Conservation (phyloP, 1,284 basidiomycete genomes). For the Peniophora sp. region DNA sequence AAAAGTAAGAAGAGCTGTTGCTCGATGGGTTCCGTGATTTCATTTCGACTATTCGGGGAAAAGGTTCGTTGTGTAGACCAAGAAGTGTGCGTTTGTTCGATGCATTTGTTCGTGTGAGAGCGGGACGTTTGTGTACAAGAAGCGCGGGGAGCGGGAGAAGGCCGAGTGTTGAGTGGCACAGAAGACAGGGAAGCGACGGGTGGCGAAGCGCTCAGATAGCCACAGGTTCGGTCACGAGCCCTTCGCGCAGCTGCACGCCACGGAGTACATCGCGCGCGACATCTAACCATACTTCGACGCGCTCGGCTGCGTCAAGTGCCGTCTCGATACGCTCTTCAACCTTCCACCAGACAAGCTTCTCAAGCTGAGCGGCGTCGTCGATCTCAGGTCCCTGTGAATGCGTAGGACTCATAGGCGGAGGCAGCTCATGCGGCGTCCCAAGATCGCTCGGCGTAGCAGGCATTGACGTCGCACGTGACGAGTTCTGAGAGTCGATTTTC, state of each 20-base stretch:
- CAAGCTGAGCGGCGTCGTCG: conserved; percentile 50
- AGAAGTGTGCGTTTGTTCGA: not conserved
- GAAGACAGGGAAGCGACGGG: no score
- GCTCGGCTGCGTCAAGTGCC: conserved; percentile 59
- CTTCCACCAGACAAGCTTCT: conserved; percentile 53
- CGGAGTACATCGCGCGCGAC: conserved; percentile 55
- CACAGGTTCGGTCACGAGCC: not conserved
- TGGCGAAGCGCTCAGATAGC: no score
- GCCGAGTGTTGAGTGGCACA: not conserved
- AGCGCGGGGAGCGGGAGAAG: not conserved
- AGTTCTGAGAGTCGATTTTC: not conserved
- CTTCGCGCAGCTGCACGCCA: conserved; percentile 38
- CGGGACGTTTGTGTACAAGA: not conserved
- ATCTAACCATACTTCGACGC: conserved; percentile 46
- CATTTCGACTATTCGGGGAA: no score
- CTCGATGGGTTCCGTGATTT: no score
- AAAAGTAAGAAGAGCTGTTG: no score
- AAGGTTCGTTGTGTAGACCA: not conserved
- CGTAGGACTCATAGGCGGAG: conserved; percentile 13
- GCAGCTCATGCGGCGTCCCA: conserved; percentile 26
- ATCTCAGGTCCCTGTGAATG: conserved; percentile 20
- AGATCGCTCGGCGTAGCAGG: conserved; percentile 21
- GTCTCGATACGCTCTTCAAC: conserved; percentile 48
- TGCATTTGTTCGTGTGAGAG: not conserved
- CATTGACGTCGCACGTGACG: conserved; percentile 4